Evolutionary conservation across 2,329 filamentous ascomycete genomes (phyloP).

Genomic region (Aureobasidium namibiae): DNA sequence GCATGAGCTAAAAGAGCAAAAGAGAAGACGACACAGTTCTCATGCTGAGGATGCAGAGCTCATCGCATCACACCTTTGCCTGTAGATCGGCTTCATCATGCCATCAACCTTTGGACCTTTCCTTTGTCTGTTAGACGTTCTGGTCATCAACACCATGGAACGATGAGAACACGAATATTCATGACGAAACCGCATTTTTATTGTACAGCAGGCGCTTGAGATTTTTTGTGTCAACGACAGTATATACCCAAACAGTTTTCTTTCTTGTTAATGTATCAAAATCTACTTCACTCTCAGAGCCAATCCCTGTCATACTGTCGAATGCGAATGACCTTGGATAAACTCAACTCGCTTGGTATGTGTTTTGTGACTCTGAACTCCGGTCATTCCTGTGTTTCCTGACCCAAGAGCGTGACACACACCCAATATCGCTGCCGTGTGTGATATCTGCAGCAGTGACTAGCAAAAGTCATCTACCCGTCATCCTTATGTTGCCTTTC

Average conservation of each 20-base stretch:
- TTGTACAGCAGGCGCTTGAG: conserved; percentile 5
- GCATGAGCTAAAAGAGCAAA: conserved; percentile 38
- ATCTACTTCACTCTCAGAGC: neutral
- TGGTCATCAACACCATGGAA: neutral
- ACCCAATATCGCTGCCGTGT: neutral
- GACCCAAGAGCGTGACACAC: neutral
- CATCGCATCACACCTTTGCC: conserved; percentile 2
- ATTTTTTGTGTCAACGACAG: neutral
- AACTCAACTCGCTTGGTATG: no score
- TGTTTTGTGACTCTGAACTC: no score
- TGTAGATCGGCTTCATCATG: neutral
- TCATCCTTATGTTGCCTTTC: neutral
- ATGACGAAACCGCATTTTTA: neutral
- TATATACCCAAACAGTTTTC: neutral
- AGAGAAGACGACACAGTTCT: conserved; percentile 29
- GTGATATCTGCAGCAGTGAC: neutral
- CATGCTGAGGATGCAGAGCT: neutral
- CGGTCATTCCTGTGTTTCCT: neutral
- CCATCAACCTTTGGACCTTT: neutral
- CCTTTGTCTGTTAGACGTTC: neutral
- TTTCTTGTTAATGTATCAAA: neutral
- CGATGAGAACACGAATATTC: conserved; percentile 1
- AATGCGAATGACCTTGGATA: neutral
- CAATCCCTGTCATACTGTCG: neutral
- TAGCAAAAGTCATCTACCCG: neutral